phyloP scores from a whole-genome alignment of 306 rosid genomes.

The Elaeagnus macrophylla region DNA sequence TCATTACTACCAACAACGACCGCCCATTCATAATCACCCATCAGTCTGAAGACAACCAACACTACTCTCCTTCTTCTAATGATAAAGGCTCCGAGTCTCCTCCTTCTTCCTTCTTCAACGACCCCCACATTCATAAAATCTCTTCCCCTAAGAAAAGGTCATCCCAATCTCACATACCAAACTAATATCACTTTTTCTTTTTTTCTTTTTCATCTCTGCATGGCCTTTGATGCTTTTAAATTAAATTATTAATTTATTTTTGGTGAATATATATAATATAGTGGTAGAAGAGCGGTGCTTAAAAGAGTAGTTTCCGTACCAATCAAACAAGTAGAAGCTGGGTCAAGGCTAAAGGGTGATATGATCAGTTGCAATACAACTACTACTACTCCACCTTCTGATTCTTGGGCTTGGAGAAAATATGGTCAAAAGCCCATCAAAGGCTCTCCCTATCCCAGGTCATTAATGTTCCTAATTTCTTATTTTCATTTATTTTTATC shows the following conservation, averaged over 20 bases:
- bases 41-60: conserved; percentile 37
- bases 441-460: conserved; percentile 98
- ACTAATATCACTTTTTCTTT: too few species aligned
- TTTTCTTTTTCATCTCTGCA: too few species aligned
- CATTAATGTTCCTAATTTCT: background rate
- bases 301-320: conserved; percentile 78
- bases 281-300: conserved; percentile 43
- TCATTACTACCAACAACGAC: conserved; percentile 5
- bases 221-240: too few species aligned
- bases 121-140: conserved; percentile 25
- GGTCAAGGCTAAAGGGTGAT: conserved; percentile 51
- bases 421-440: conserved; percentile 98
- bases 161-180: background rate
- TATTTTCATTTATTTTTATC: background rate
- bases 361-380: conserved; percentile 20
- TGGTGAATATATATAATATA: background rate
- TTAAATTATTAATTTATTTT: background rate
- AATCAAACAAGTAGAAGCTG: conserved; percentile 45
- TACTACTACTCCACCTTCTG: conserved; percentile 59
- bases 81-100: conserved; percentile 56
- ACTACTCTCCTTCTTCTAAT: background rate
- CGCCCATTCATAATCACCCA: conserved; percentile 5
- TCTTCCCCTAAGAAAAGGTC: conserved; percentile 54
- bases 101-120: conserved; percentile 30
- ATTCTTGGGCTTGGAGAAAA: conserved; percentile 97